These are phyloP conservation scores for Tillandsia fasciculata DNA, from an alignment of 176 grass and related monocot genomes.

Conservation along the genomic window DNA sequence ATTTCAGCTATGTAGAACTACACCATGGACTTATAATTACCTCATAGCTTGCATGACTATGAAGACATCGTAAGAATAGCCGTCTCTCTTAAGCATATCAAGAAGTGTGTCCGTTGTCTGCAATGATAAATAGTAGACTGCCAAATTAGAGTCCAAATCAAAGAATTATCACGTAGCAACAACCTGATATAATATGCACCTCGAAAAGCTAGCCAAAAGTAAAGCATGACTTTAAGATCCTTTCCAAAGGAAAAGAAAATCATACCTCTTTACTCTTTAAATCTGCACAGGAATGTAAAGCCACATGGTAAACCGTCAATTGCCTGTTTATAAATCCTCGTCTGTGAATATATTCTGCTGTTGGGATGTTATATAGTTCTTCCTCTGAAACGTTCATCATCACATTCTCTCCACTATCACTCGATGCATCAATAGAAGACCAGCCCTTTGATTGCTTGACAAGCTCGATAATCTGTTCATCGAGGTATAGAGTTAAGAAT, in stretches of 20 bases:
- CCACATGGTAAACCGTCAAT: constrained; percentile 85
- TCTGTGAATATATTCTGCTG: constrained; percentile 75
- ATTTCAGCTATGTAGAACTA: constrained; percentile 4
- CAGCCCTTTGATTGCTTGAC: constrained; percentile 95
- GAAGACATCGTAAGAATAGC: constrained; percentile 59
- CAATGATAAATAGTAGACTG: not conserved
- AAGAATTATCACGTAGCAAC: too few species aligned
- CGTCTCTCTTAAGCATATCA: constrained; percentile 65
- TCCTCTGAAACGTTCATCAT: constrained; percentile 99
- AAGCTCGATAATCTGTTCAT: constrained; percentile 78
- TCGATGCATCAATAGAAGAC: constrained; percentile 61
- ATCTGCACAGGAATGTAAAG: constrained; percentile 87
- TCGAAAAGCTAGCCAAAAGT: too few species aligned
- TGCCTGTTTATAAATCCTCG: constrained; percentile 53
- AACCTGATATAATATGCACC: too few species aligned
- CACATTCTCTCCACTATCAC: constrained; percentile 76
- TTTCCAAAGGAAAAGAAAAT: not conserved
- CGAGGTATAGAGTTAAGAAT: constrained; percentile 12
- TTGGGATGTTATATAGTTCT: constrained; percentile 92
- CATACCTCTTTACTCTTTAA: constrained; percentile 74
- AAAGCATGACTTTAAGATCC: too few species aligned
- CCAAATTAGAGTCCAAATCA: too few species aligned
- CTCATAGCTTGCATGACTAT: constrained; percentile 81
- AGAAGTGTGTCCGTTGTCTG: constrained; percentile 92
- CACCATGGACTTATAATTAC: constrained; percentile 27